Percentiles rank a stretch among this genome's conserved stretches.
Evolutionary conservation across 164 flowering plant genomes (phyloP).

Genomic region (Nymphaea thermarum): DNA sequence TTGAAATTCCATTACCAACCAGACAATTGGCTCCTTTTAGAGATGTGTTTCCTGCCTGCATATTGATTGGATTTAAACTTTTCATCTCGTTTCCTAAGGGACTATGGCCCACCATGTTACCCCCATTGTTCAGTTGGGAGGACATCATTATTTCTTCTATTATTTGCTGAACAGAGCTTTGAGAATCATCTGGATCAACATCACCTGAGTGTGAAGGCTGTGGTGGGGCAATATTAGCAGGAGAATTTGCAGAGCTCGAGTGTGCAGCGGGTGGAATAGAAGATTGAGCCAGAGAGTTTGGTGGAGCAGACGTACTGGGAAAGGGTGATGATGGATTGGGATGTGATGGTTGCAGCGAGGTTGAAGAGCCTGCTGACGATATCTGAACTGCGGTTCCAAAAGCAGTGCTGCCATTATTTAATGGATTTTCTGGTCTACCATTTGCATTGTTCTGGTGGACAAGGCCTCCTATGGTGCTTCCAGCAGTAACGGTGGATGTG

Average conservation of each 20-base stretch:
- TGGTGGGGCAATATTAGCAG: conserved; percentile 44
- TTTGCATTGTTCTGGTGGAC: conserved; percentile 88
- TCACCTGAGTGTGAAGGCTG: conserved; percentile 49
- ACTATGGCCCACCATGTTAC: conserved; percentile 32
- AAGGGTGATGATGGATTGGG: conserved; percentile 51
- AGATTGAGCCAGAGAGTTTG: conserved; percentile 25
- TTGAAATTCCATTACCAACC: conserved; percentile 38
- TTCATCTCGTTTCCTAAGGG: conserved; percentile 55
- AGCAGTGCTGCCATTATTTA: conserved; percentile 47
- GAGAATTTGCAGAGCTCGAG: conserved; percentile 48
- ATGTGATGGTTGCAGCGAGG: conserved; percentile 34
- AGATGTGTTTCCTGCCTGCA: conserved; percentile 22
- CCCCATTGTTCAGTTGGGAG: conserved; percentile 43
- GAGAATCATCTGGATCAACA: conserved; percentile 62
- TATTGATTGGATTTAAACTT: conserved; percentile 44
- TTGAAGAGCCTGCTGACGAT: conserved; percentile 52
- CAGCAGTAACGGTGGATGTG: conserved; percentile 25
- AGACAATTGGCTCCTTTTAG: conserved; percentile 31
- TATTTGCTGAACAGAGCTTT: conserved; percentile 87
- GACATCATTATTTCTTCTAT: conserved; percentile 81
- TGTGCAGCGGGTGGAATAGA: conserved; percentile 16
- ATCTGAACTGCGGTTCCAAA: conserved; percentile 20
- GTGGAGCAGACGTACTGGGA: conserved; percentile 61
- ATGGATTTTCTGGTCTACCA: conserved; percentile 12
- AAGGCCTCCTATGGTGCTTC: conserved; percentile 35